Percentiles rank a stretch among this genome's conserved stretches.
These are phyloP conservation scores for Calamus simplicifolius DNA, from an alignment of 176 grass and related monocot species.

Conservation along the genomic window DNA sequence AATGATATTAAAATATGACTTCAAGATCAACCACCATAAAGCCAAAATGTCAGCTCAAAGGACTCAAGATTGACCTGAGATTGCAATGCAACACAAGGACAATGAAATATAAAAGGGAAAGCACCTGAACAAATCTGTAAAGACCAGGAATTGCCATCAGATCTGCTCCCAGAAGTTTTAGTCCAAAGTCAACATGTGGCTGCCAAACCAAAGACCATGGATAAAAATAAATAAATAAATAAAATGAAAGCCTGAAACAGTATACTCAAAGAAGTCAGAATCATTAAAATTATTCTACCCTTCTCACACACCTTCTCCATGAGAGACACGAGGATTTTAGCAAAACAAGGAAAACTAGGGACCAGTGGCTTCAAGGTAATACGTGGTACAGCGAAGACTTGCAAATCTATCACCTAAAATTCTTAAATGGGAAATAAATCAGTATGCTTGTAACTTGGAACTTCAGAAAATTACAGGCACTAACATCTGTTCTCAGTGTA, in stretches of 20 bases:
- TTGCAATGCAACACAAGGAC: no score
- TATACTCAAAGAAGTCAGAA: conserved; percentile 1
- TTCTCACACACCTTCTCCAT: conserved; percentile 67
- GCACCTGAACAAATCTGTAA: conserved; percentile 82
- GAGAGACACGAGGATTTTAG: conserved; percentile 68
- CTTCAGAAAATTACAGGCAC: no score
- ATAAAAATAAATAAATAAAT: neutral
- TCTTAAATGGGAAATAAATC: neutral
- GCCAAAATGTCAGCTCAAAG: no score
- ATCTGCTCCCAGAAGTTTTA: conserved; percentile 73
- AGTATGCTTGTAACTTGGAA: no score
- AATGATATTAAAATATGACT: no score
- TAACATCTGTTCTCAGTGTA: no score
- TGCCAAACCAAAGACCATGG: conserved; percentile 20
- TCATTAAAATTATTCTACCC: neutral
- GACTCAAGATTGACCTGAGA: no score
- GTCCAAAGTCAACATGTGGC: conserved; percentile 87
- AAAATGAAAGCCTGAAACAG: conserved; percentile 10
- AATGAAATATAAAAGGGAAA: neutral
- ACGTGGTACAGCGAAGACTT: conserved; percentile 74
- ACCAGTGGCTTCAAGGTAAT: conserved; percentile 80
- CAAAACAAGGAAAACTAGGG: conserved; percentile 79
- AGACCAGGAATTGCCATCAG: conserved; percentile 77
- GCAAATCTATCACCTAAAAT: conserved; percentile 65
- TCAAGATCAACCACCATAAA: no score